Conservation (phyloP, 202 grass and related monocot species). For the Elaeis oleifera region DNA sequence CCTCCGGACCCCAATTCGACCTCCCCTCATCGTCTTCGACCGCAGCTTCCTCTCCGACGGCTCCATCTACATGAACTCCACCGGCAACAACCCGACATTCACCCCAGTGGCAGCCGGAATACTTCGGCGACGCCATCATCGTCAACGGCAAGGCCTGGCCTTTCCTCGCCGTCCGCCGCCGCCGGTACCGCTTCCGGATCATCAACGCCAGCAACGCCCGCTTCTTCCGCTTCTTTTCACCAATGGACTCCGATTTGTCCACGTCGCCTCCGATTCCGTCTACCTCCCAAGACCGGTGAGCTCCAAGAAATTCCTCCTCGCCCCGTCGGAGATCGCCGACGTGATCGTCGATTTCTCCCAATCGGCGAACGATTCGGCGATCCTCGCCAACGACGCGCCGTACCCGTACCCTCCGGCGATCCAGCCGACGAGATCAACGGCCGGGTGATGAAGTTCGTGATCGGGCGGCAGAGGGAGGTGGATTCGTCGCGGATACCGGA, state of each 20-base stretch:
- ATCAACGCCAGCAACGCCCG: not conserved
- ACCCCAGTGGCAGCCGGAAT: constrained; percentile 19
- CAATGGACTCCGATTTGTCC: not conserved
- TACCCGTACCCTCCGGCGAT: not conserved
- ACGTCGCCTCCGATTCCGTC: no score
- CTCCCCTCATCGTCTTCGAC: constrained; percentile 22
- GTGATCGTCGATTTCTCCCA: not conserved
- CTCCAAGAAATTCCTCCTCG: not conserved
- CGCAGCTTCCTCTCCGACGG: constrained; percentile 21
- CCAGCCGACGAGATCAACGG: no score
- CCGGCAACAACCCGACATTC: constrained; percentile 25
- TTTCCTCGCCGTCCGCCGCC: not conserved
- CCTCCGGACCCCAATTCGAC: constrained; percentile 10
- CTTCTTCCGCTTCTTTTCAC: not conserved
- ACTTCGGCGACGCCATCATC: not conserved
- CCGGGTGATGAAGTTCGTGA: no score
- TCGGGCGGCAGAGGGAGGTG: no score
- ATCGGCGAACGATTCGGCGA: not conserved
- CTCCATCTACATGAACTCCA: constrained; percentile 33
- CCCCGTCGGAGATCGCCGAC: not conserved
- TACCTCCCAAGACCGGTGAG: no score
- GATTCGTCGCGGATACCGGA: no score
- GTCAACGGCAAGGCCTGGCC: no score
- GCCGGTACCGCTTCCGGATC: not conserved
- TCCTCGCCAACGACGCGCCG: not conserved